Percentiles rank a stretch among this genome's conserved stretches.
Conservation (phyloP, 2,329 filamentous ascomycete species). For the Calonectria hawksworthii region DNA sequence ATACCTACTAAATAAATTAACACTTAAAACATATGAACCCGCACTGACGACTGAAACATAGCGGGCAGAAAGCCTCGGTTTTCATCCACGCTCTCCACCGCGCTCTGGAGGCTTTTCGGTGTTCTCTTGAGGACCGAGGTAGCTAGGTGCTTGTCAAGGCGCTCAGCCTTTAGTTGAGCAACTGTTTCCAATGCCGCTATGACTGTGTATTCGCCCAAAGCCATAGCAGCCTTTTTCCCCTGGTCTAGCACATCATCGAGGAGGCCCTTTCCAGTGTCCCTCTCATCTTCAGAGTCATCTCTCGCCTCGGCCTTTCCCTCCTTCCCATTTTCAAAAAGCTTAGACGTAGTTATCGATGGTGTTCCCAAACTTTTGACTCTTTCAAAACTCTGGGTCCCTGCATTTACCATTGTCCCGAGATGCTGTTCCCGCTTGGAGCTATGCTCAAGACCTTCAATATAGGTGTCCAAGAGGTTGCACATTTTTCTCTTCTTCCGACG, state of each 20-base stretch:
- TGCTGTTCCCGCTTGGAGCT: not conserved
- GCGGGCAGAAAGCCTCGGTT: slow-evolving; percentile 28
- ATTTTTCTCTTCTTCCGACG: not conserved
- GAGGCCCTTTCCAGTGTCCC: not conserved
- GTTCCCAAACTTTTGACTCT: not conserved
- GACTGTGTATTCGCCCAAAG: not conserved
- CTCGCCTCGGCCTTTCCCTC: not conserved
- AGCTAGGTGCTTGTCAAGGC: slow-evolving; percentile 23
- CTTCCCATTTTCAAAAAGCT: not conserved
- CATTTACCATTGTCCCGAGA: not conserved
- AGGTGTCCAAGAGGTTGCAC: not conserved
- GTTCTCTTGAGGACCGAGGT: slow-evolving; percentile 25
- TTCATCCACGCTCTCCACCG: slow-evolving; percentile 32
- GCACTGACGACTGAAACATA: slow-evolving; percentile 27
- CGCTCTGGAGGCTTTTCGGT: slow-evolving; percentile 19
- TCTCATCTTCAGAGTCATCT: not conserved
- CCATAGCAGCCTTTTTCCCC: not conserved
- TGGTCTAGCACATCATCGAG: not conserved
- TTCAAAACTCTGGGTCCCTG: not conserved
- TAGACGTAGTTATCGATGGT: not conserved
- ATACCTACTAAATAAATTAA: too few relatives aligned
- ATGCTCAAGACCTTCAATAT: not conserved
- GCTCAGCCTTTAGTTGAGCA: not conserved
- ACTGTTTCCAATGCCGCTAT: not conserved
- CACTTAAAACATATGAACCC: slow-evolving; percentile 20